Base-by-base conservation (phyloP, 169 alveolate genomes). In the Babesia sp. region DNA sequence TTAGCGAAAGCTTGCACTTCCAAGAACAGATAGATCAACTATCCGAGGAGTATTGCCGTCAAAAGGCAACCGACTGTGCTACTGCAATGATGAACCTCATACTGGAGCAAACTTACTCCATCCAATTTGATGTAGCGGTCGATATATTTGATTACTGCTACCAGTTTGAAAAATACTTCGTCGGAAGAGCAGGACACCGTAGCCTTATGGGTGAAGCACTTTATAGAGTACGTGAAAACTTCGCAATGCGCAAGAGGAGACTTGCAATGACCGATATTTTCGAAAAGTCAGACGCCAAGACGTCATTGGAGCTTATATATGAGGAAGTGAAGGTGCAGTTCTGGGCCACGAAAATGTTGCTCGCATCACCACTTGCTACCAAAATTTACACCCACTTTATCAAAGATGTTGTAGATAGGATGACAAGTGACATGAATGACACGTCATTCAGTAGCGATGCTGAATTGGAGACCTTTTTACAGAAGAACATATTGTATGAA, bases 31-130 rank as follows among this genome's bases (percentile, higher is more conserved):
- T 90, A 46, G 91, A 84, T 73, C 93, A 88, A 53, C 81, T 85
- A 37, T 63, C 84, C 31, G 91, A 90, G 75, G 91, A 90, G 67
- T 90, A 70, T 61, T 90, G 94, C 42, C 60, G 90, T 34, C 91
- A 84, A 75, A 91, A 91, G 85, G 96, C 96, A 14, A 75, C 72
- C 34, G 86, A 50, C 26, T 93, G 96, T 66, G 90, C 94, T 18
- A 78, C 54, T 24, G 91, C 92, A 42, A 93, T 93, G 96, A 87
- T 82, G 75, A 91, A 93, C 64, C 73, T 92, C 70, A 90, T 93
- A 28, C 71, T 93, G 60, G 96, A 93, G 84, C 96, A 93, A 71
- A 90, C 96, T 42, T 86, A 91, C 83, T 92, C 96, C 26, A 88
- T 93, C 29, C 94, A 87, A 73, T 91, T 92, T 63, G 96, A 92